Evolutionary conservation across 1,139 yeast species (phyloP), one percentile per base, ranked within the genome.

Genomic region (Suhomyces kunorum): DNA sequence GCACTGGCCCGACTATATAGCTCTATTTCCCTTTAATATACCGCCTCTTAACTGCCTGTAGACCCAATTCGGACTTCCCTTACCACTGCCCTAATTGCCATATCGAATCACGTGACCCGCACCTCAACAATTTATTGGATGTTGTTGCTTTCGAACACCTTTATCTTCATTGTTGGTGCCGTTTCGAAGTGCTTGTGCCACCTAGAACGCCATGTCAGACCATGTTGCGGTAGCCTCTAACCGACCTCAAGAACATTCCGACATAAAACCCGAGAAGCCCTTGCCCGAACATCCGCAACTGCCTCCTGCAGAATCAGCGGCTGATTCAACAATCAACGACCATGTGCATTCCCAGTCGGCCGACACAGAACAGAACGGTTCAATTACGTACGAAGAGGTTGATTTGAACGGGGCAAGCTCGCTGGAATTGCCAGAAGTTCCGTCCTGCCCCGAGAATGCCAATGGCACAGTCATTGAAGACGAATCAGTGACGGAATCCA

Each of bases 81-180:
- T 7, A 6, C 28, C 12, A 12, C 8, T 5, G 8, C 12, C 20
- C 4, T 15, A n/a, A n/a, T n/a, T n/a, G n/a, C n/a, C n/a, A n/a
- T n/a, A n/a, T 27, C 29, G 8, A 15, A 16, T 12, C 38, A 35
- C 36, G 40, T 28, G 30, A 18, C 28, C n/a, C 36, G 34, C 36
- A 24, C 9, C n/a, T 19, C 39, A 29, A 30, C 38, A 36, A 39
- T 23, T 32, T 19, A 24, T 34, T 9, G 34, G 28, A 34, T 28
- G 29, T 36, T 39, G 42, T 39, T 39, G 43, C 36, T 32, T 35
- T 33, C 20, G 25, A 13, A 31, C 33, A 34, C 34, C 27, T 9
- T 22, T 27, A 20, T 22, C 26, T 22, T 19, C 28, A 15, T 19
- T 12, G 25, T 17, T 20, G 25, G 22, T 28, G 15, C 34, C 17